Conservation (phyloP, 1,139 yeast genomes). For the Taiozyma sp. region DNA sequence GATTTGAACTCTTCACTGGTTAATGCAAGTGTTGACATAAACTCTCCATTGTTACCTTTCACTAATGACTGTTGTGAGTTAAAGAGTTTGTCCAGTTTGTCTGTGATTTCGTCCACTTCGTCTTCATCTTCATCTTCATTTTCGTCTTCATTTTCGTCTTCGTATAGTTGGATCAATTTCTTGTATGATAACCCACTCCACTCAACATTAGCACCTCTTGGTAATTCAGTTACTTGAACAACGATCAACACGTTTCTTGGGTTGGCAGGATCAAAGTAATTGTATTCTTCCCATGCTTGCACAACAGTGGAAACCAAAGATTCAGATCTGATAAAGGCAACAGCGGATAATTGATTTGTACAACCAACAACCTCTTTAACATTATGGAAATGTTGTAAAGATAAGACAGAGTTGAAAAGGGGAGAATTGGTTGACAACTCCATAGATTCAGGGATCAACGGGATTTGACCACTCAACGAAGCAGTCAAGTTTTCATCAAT, state of each 20-base stretch:
- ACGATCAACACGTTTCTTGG: constrained; percentile 36
- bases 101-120: constrained; percentile 30
- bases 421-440: constrained; percentile 26
- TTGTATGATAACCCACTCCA: constrained; percentile 65
- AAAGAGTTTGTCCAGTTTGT: background rate
- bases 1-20: constrained; percentile 13
- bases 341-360: constrained; percentile 36
- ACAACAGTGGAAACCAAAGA: constrained; percentile 20
- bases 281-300: constrained; percentile 17
- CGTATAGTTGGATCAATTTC: constrained; percentile 32
- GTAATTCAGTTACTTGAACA: constrained; percentile 57
- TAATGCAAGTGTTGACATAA: constrained; percentile 18
- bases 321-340: constrained; percentile 47
- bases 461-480: constrained; percentile 88
- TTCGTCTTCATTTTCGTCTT: constrained; percentile 37
- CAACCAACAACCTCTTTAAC: constrained; percentile 53
- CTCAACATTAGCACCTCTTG: constrained; percentile 67
- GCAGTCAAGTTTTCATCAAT: constrained; percentile 40
- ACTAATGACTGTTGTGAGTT: constrained; percentile 1
- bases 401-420: constrained; percentile 40
- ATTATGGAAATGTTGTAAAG: constrained; percentile 71
- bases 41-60: constrained; percentile 11
- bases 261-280: constrained; percentile 24
- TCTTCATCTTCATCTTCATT: constrained; percentile 35
- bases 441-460: constrained; percentile 73